phyloP scores from a whole-genome alignment of 2,329 filamentous ascomycete genomes.

The Aureobasidium mangrovei region DNA sequence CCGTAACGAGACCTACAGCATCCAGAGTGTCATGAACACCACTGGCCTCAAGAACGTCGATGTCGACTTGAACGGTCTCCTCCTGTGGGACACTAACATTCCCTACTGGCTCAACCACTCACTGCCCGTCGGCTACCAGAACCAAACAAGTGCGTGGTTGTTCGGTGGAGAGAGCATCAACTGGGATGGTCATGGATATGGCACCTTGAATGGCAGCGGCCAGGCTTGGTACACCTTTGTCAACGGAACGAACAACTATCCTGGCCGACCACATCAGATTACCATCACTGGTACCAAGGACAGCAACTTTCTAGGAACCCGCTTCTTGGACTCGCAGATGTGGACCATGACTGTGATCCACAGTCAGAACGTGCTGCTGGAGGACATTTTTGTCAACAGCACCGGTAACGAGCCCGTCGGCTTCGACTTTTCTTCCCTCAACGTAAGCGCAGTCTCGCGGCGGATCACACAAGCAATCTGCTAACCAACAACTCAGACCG shows the following conservation, averaged over 20 bases:
- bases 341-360: slow-evolving; percentile 46
- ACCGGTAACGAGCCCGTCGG: slow-evolving; percentile 23
- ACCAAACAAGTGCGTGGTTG: slow-evolving; percentile 47
- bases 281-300: slow-evolving; percentile 43
- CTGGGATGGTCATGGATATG: slow-evolving; percentile 42
- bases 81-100: slow-evolving; percentile 37
- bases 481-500: slow-evolving; percentile 27
- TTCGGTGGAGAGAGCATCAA: slow-evolving; percentile 46
- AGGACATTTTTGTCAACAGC: slow-evolving; percentile 47
- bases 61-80: slow-evolving; percentile 40
- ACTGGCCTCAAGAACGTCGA: slow-evolving; percentile 39
- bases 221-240: slow-evolving; percentile 50
- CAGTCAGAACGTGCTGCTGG: slow-evolving; percentile 39
- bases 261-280: slow-evolving; percentile 44
- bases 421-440: slow-evolving; percentile 18
- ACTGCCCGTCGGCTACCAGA: slow-evolving; percentile 46
- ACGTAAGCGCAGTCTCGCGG: not conserved
- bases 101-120: slow-evolving; percentile 46
- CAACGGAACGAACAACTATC: slow-evolving; percentile 37
- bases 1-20: slow-evolving; percentile 40
- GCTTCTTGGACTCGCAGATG: slow-evolving; percentile 52
- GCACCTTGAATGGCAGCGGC: slow-evolving; percentile 51
- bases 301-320: slow-evolving; percentile 40
- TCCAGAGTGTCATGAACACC: slow-evolving; percentile 44
- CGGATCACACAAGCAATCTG: too few relatives aligned